Base-by-base conservation (phyloP, 164 flowering plant species). In the grape (Vitis vinifera) region DNA sequence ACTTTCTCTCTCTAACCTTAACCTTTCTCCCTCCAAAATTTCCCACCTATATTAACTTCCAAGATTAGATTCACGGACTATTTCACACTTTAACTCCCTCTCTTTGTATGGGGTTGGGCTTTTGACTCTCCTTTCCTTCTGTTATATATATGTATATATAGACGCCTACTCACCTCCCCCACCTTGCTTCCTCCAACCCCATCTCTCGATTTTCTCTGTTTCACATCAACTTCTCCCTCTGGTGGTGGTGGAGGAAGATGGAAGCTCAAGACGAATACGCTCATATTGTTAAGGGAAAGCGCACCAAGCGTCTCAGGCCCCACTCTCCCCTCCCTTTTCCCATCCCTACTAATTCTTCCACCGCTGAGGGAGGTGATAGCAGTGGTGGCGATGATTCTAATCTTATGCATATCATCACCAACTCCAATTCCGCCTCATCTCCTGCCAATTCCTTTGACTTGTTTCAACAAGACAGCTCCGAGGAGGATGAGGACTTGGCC, bases 401-500 rank as follows among this genome's bases (percentile, higher is more conserved):
- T 37, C 7, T 1, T 37, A 6, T 37, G 4, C 12, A 1, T 12
- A 7, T 13, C 14, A 15, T 37, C 56, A 30, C 13, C 70, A 66
- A 27, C 31, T 47, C 16, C 56, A 68, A 15, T n/a, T 19, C 73
- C 53, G 63, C 37, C 68, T 47, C 44, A n/a, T 66, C 79, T 3
- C 71, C 78, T 15, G 10, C 69, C 10, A 19, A 74, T 0, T 51
- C 73, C 48, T 51, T 65, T 57, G 59, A 9, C 11, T 37, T 37
- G 51, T 31, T 17, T 6, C 58, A 11, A 27, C 14, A 30, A 0
- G 50, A 51, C 9, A 52, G 49, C 59, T 66, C 77, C 1, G 84
- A 82, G 71, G 97, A 89, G 61, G 93, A 89, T 56, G 91, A 84
- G 51, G 92, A 84, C 72, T 83, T 84, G 83, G 97, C 97, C n/a